These are phyloP conservation scores for Marasmius fiardii DNA, from an alignment of 1,284 basidiomycete genomes.

Conservation along the genomic window DNA sequence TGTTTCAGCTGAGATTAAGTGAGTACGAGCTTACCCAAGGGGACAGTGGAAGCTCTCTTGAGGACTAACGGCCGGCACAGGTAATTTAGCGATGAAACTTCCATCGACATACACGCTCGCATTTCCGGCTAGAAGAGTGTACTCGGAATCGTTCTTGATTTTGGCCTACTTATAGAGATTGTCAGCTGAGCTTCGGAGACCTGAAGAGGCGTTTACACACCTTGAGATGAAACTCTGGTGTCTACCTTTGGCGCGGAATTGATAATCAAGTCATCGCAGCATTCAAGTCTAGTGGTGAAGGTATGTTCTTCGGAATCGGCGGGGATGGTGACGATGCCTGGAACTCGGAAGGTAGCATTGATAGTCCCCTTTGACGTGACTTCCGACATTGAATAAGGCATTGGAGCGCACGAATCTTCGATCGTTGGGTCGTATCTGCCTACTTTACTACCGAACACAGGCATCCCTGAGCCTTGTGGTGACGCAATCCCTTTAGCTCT, in stretches of 20 bases:
- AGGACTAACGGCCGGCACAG: constrained; percentile 29
- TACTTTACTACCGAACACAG: not conserved
- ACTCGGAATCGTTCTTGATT: constrained; percentile 35
- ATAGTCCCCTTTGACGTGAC: constrained; percentile 22
- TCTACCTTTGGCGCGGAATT: constrained; percentile 33
- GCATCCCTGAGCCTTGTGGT: not conserved
- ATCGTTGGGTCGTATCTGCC: not conserved
- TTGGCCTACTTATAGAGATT: constrained; percentile 30
- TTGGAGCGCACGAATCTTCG: constrained; percentile 1
- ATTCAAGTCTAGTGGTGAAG: constrained; percentile 29
- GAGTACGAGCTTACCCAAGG: constrained; percentile 27
- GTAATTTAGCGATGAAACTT: constrained; percentile 32
- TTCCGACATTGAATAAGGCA: constrained; percentile 7
- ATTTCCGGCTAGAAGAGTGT: constrained; percentile 30
- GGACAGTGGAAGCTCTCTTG: constrained; percentile 32
- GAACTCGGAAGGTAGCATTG: constrained; percentile 29
- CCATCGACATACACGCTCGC: constrained; percentile 37
- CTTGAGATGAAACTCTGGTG: constrained; percentile 25
- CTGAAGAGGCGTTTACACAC: no score
- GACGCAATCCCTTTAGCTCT: not conserved
- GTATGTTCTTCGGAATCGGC: constrained; percentile 27
- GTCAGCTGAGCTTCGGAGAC: no score
- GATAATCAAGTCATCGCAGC: constrained; percentile 33
- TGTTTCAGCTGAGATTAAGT: not conserved
- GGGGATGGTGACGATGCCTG: constrained; percentile 29